Base-by-base conservation (phyloP, 352 stramenopile genomes). In the Globisporangium cystogenes region DNA sequence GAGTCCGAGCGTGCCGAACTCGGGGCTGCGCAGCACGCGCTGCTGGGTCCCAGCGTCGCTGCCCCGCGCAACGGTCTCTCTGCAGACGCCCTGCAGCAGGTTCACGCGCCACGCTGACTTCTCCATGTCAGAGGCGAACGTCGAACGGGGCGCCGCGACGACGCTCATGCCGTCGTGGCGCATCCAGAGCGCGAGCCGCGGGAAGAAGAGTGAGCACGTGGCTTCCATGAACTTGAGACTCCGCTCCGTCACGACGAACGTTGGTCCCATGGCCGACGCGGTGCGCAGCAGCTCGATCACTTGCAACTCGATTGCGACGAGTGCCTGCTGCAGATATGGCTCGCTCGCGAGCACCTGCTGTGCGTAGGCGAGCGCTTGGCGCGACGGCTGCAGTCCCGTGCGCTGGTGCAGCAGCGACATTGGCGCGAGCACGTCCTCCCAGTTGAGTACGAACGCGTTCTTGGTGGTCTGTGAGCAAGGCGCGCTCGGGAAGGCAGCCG, bases 401-500 rank as follows among this genome's bases (percentile, higher is more conserved):
- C 72, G 73, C 12, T 67, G 46, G 8, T 55, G 53, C 33, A 87
- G 62, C 33, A 73, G 64, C 29, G 73, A 59, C 55, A 76, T 68
- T 18, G 76, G 76, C 15, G 65, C 63, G 6, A 87, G 51, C 7
- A 85, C 73, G 55, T 87, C 70, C 51, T 87, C 76, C 73, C 73
- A 87, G 33, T 68, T 64, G 40, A 87, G 59, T 43, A 83, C 67
- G 47, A 87, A 64, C 16, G 55, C 68, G 21, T 62, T 62, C 24
- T 41, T 36, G 18, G n/a, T 31, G 10, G 48, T 15, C 14, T 39
- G 36, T 8, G 33, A 8, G 16, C 24, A 44, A 6, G 41, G 45
- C 40, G 51, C 31, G 7, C 6, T 31, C 6, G 10, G 44, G 27
- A 31, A 16, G 27, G 43, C 26, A 4, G 23, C 12, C 3, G 29